Evolutionary conservation across 2,329 filamentous ascomycete genomes (phyloP).

Genomic region (Aspergillus intermedius): DNA sequence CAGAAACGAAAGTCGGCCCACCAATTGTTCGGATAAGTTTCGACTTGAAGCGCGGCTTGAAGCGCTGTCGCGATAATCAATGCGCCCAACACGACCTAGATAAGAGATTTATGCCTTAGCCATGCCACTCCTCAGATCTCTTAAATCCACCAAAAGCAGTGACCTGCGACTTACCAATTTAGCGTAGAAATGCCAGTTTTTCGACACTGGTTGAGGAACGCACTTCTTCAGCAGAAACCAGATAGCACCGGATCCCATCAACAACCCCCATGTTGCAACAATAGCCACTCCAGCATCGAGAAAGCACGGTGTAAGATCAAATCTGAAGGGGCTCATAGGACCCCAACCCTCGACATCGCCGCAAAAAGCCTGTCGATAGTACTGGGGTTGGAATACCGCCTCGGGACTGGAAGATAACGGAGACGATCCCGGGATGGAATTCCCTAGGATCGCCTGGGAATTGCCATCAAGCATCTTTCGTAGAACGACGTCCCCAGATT

Average conservation of each 20-base stretch:
- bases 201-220: constrained; percentile 59
- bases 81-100: constrained; percentile 56
- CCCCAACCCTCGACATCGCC: constrained; percentile 93
- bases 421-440: constrained; percentile 18
- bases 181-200: constrained; percentile 86
- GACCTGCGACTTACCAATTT: constrained; percentile 63
- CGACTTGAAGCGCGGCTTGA: constrained; percentile 70
- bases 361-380: constrained; percentile 63
- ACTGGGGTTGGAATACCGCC: constrained; percentile 19
- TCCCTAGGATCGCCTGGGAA: constrained; percentile 29
- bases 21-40: constrained; percentile 64
- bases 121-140: too few relatives aligned
- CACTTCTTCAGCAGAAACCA: constrained; percentile 72
- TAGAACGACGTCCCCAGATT: constrained; percentile 16
- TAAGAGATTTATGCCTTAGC: not conserved
- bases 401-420: constrained; percentile 19
- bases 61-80: constrained; percentile 62
- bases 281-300: constrained; percentile 80
- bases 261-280: constrained; percentile 70
- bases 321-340: constrained; percentile 75
- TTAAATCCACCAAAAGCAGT: constrained; percentile 1
- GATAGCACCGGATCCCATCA: constrained; percentile 69
- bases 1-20: constrained; percentile 78
- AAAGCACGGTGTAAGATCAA: constrained; percentile 96
- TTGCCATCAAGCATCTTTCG: constrained; percentile 30